These are phyloP conservation scores for Starmerella bombi DNA, from an alignment of 805 yeast genomes.

Conservation along the genomic window DNA sequence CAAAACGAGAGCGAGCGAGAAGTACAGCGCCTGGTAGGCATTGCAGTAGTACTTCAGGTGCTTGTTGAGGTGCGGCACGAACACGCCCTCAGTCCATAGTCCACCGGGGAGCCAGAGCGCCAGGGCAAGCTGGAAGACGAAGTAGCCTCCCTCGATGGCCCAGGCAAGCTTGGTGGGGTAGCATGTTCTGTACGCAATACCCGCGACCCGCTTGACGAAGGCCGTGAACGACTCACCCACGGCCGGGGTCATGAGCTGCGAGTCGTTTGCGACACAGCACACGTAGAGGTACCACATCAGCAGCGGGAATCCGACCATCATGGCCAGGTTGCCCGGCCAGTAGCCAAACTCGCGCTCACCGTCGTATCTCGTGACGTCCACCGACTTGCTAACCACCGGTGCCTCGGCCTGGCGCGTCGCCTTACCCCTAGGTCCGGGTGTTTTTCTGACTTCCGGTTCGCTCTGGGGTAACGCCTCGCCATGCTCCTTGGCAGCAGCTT, in stretches of 20 bases:
- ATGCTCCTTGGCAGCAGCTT: too few species aligned
- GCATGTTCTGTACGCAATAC: constrained; percentile 32
- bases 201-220: constrained; percentile 38
- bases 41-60: constrained; percentile 89
- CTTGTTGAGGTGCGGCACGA: constrained; percentile 64
- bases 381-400: constrained; percentile 6
- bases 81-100: constrained; percentile 89
- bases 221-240: constrained; percentile 36
- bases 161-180: constrained; percentile 41
- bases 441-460: too few species aligned
- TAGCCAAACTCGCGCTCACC: constrained; percentile 71
- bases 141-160: constrained; percentile 57
- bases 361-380: constrained; percentile 20
- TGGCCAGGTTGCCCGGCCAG: constrained; percentile 71
- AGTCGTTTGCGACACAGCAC: constrained; percentile 65
- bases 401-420: neutral
- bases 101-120: constrained; percentile 78
- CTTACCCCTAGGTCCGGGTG: neutral
- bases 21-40: constrained; percentile 75
- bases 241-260: constrained; percentile 56
- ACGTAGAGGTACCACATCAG: constrained; percentile 97
- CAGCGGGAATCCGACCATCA: constrained; percentile 85
- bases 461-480: too few species aligned
- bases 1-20: constrained; percentile 44
- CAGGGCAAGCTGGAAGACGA: constrained; percentile 53